Conservation (phyloP, 2,329 filamentous ascomycete genomes). For the Fusarium nanum region DNA sequence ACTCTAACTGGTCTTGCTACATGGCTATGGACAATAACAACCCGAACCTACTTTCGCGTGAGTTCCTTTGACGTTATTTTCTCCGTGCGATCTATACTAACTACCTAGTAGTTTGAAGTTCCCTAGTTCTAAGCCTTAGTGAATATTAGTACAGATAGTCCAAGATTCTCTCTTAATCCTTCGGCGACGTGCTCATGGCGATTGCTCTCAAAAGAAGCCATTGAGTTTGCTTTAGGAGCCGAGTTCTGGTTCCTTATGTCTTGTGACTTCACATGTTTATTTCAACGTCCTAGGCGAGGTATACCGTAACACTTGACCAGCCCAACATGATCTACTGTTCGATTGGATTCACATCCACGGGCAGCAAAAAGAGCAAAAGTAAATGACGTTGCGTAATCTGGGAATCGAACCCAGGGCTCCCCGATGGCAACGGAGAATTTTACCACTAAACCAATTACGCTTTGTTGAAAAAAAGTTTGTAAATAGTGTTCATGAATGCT, state of each 20-base stretch:
- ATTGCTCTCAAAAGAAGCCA: not conserved
- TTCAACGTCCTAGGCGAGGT: not conserved
- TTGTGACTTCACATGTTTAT: not conserved
- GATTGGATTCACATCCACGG: not conserved
- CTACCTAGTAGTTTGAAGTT: not conserved
- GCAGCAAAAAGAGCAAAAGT: not conserved
- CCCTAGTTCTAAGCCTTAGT: not conserved
- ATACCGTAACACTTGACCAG: not conserved
- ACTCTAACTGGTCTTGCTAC: not conserved
- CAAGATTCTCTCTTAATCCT: not conserved
- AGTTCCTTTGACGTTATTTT: not conserved
- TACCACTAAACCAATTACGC: conserved; percentile 13
- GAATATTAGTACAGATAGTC: not conserved
- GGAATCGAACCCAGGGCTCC: conserved; percentile 10
- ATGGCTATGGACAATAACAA: too few relatives aligned
- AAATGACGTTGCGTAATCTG: not conserved
- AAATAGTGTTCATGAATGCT: not conserved
- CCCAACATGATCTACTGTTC: not conserved
- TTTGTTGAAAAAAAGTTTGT: not conserved
- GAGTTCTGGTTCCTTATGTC: not conserved
- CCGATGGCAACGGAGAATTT: conserved; percentile 11
- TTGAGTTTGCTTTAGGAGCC: not conserved
- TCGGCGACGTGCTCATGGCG: not conserved
- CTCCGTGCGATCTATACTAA: not conserved
- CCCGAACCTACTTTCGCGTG: not conserved